Base-by-base conservation (phyloP, 208 protist genomes). In the Leishmania arabica region DNA sequence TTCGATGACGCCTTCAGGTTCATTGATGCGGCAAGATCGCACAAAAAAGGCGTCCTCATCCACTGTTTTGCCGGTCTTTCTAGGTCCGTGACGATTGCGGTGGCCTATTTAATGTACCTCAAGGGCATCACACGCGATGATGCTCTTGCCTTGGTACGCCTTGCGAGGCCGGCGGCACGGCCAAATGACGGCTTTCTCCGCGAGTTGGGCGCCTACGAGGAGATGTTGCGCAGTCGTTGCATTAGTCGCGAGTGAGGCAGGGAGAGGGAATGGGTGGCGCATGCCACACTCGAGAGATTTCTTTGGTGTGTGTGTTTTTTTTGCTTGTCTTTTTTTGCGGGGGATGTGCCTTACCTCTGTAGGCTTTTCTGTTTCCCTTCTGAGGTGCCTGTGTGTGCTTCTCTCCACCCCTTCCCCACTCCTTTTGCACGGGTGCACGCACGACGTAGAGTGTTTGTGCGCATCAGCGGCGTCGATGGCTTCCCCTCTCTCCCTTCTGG, bases 1-100 rank as follows among this genome's bases (percentile, higher is more conserved):
- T 97, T 98, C 60, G 79, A 89, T 21, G 78, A 91, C 51, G 93
- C 92, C 24, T 95, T 96, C 70, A 79, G 83, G 1, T 98, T 97
- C 76, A 97, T 98, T 60, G 90, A 97, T 65, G 77, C 90, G 45
- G 95, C 93, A 9, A 80, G 86, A 2, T 79, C 84, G 7, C 76
- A 81, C 27, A 84, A 88, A 66, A 92, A 93, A 56, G 92, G 90
- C 21, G 84, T 98, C 54, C 87, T 98, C 27, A 90, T 98, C 37
- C 95, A 98, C 84, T 98, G 95, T 83, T 98, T 98, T 77, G 95
- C 94, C 1, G 95, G 95, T 17, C 78, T 98, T n/a, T 97, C 94
- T 6, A 92, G 95, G 15, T 98, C 95, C 24, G 95, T 94, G 34
- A 92, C 94, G 9, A 86, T 97, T 27, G 91, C 90, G 0, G 91